Base-by-base conservation (phyloP, 345 rosid genomes). In the Eutrema heterophyllum region DNA sequence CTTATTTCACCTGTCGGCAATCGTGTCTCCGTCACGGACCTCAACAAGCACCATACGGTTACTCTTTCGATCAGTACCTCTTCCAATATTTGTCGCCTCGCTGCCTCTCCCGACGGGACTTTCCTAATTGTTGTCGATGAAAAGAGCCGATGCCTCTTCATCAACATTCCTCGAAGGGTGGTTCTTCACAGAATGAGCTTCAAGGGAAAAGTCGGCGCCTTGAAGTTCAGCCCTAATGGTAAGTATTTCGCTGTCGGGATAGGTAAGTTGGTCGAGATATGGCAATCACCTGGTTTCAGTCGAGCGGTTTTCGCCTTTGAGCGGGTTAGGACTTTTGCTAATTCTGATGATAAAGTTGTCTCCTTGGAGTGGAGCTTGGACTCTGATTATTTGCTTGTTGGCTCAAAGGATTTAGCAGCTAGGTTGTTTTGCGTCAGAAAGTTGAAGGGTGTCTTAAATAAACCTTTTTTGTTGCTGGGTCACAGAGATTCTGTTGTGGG, bases 1-100 rank as follows among this genome's bases (percentile, higher is more conserved):
- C 82, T 92, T 16, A 82, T 95, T 44, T 88, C 97, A 43, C 92
- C 98, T 1, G 91, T 95, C 55, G 97, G 97, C 9, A 95, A 95
- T 83, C 86, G 99, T 7, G 84, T 95, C 78, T 84, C 98, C 79
- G 83, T 90, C 77, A 95, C 91, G 24, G 96, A 95, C 89, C 92
- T 92, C 51, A 72, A 82, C 39, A 88, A 88, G 75, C 89, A 93
- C 68, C 86, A 89, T 29, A 81, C 97, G 21, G 16, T 82, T 21
- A 92, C 97, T 12, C 86, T 92, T 16, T 87, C 93, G 2, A 11
- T 85, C 50, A 84, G 79, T 16, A 80, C 91, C 2, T 92, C 99
- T 26, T 70, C 92, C 60, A 88, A 90, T 82, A 85, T 95, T 46
- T 75, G 79, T 68, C 93, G 86, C 64, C 68, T 95, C 35, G 97